Percentiles rank a stretch among this genome's conserved stretches.
Conservation (phyloP, 1,284 basidiomycete genomes). For the Trichosporon coremiiforme region DNA sequence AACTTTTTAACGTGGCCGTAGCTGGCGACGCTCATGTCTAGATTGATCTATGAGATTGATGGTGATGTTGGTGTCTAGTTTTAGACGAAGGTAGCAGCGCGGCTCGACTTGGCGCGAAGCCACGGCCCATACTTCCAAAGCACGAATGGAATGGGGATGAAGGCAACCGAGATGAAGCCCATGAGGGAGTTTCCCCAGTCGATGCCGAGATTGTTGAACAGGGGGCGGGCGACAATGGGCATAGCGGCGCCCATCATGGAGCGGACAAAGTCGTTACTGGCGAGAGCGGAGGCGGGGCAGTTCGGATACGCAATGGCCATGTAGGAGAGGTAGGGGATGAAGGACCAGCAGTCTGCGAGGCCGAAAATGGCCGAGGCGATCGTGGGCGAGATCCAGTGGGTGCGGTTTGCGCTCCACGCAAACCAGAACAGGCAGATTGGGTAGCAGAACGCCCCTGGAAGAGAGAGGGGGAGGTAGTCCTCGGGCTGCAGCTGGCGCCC, state of each 20-base stretch:
- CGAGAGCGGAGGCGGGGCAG: conserved; percentile 58
- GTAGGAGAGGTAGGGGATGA: conserved; percentile 58
- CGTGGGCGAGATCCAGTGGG: conserved; percentile 48
- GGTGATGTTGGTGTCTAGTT: neutral
- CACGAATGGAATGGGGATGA: conserved; percentile 45
- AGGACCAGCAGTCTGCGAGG: conserved; percentile 34
- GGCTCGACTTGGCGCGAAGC: conserved; percentile 47
- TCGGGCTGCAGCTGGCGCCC: conserved; percentile 29
- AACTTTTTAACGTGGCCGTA: conserved; percentile 15
- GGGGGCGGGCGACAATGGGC: conserved; percentile 47
- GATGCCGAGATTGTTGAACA: conserved; percentile 55
- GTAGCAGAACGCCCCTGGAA: conserved; percentile 49
- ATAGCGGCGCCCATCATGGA: conserved; percentile 54
- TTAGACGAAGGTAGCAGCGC: conserved; percentile 3
- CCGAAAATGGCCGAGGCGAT: conserved; percentile 52
- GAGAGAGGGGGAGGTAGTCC: conserved; percentile 42
- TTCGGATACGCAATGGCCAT: conserved; percentile 69
- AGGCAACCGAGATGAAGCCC: conserved; percentile 44
- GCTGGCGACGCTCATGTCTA: conserved; percentile 16
- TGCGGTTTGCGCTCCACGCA: conserved; percentile 51
- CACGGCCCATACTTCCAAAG: conserved; percentile 58
- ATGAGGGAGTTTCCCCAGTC: conserved; percentile 54
- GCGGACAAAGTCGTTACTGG: conserved; percentile 56
- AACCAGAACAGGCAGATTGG: conserved; percentile 53
- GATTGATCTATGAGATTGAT: conserved; percentile 6